Base-by-base conservation (phyloP, 768 basidiomycete genomes). In the Leccinum longicurvipes region DNA sequence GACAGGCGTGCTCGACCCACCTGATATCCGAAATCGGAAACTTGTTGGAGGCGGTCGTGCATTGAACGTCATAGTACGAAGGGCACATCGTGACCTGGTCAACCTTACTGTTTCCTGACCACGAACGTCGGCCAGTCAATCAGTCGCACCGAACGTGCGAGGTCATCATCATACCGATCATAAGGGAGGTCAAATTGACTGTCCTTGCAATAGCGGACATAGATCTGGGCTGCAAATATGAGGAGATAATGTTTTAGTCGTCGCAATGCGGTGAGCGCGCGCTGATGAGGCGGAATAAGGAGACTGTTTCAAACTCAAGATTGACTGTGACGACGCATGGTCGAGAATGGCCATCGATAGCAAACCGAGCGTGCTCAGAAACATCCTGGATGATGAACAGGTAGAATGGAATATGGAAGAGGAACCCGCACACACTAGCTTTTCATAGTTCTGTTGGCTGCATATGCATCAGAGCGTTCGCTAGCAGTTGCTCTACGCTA, bases 1-100 rank as follows among this genome's bases (percentile, higher is more conserved):
- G 21, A 6, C 3, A 31, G 31, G 14, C 19, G 14, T 21, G 21
- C 14, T 25, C 24, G 12, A 29, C 63, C 46, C 31, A 50, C 65
- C 60, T 55, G 21, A 66, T 66, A 36, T 62, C 67, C 17, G 65
- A 17, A 85, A 82, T 66, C 4, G 81, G 83, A 24, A 67, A 68
- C 27, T 80, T 67, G 10, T 12, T 31, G 14, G 15, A 80, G 0
- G 79, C 76, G 23, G 73, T 65, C 7, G 80, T 79, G 63, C 87
- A 89, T 24, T 73, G 71, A 67, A 87, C 78, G 50, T 85, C 81
- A 55, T 79, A 72, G 55, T 77, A 79, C 4, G 79, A 74, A 4
- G 72, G 61, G 3, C 57, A 51, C 74, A 79, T 72, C 1, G 72
- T 72, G 50, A 60, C 64, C 48, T 61, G 72, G 59, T 80, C 76